Evolutionary conservation across 306 rosid species (phyloP).

Genomic region (Sicyos edulis): DNA sequence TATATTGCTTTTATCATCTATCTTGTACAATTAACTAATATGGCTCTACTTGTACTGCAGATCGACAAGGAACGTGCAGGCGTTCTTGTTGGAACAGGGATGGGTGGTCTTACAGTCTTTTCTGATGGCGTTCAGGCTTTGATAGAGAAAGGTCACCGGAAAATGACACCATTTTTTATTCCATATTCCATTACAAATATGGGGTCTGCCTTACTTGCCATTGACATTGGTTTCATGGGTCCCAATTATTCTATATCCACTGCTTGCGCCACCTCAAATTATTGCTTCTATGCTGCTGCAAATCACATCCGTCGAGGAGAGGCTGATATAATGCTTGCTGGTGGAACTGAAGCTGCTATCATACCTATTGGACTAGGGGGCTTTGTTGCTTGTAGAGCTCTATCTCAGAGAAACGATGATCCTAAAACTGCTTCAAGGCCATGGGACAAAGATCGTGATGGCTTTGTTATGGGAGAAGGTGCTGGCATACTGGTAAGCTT

Average conservation of each 20-base stretch:
- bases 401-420: conserved; percentile 93
- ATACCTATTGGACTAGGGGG: conserved; percentile 93
- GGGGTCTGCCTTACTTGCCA: conserved; percentile 95
- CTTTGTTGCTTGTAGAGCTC: conserved; percentile 91
- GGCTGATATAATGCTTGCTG: conserved; percentile 95
- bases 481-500: conserved; percentile 82
- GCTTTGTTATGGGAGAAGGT: conserved; percentile 99
- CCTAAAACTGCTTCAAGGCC: conserved; percentile 98
- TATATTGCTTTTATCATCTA: background rate
- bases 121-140: conserved; percentile 72
- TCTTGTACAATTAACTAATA: background rate
- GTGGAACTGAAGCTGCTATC: conserved; percentile 95
- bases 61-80: conserved; percentile 79
- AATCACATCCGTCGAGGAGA: conserved; percentile 95
- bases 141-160: conserved; percentile 79
- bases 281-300: conserved; percentile 91
- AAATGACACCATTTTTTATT: conserved; percentile 84
- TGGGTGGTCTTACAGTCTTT: conserved; percentile 88
- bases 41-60: conserved; percentile 32
- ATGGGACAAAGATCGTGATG: conserved; percentile 95
- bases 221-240: conserved; percentile 94
- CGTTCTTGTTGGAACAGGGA: conserved; percentile 86
- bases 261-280: conserved; percentile 96
- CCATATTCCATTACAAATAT: conserved; percentile 91
- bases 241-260: conserved; percentile 93